Conservation (phyloP, 1,139 yeast species). For the Yamadazyma taylorii region DNA sequence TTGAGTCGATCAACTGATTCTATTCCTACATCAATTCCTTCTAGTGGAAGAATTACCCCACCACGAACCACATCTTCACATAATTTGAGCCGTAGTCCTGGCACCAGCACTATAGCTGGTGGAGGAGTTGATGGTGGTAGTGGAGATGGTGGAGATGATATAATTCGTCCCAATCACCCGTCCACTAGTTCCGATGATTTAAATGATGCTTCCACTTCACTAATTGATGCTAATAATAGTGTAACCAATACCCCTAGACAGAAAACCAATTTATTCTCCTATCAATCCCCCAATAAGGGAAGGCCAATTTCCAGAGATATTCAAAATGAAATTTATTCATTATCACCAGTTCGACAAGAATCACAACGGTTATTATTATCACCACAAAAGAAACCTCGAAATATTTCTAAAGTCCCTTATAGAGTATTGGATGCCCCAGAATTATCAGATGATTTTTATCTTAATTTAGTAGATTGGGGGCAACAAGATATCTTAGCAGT, state of each 20-base stretch:
- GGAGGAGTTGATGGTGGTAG: neutral
- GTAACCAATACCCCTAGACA: conserved; percentile 50
- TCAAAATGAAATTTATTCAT: conserved; percentile 72
- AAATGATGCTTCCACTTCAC: conserved; percentile 1
- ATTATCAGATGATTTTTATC: conserved; percentile 87
- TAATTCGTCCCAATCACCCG: neutral
- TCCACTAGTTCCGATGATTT: conserved; percentile 10
- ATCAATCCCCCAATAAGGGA: conserved; percentile 64
- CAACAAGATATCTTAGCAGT: conserved; percentile 86
- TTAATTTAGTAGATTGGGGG: conserved; percentile 95
- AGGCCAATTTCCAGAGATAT: conserved; percentile 62
- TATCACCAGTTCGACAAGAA: conserved; percentile 88
- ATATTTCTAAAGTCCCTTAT: conserved; percentile 83
- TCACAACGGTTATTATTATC: conserved; percentile 76
- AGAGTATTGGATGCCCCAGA: conserved; percentile 97
- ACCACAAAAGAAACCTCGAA: conserved; percentile 78
- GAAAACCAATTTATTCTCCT: conserved; percentile 63
- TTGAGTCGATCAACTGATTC: conserved; percentile 17
- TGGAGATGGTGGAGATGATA: neutral
- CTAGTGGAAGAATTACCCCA: conserved; percentile 22
- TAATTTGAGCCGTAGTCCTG: conserved; percentile 9
- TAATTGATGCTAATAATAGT: conserved; percentile 12
- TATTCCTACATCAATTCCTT: conserved; percentile 8
- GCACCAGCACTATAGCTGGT: too few species aligned
- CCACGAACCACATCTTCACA: conserved; percentile 20